Conservation (phyloP, 2,329 filamentous ascomycete species). For the Fusarium aywerte region DNA sequence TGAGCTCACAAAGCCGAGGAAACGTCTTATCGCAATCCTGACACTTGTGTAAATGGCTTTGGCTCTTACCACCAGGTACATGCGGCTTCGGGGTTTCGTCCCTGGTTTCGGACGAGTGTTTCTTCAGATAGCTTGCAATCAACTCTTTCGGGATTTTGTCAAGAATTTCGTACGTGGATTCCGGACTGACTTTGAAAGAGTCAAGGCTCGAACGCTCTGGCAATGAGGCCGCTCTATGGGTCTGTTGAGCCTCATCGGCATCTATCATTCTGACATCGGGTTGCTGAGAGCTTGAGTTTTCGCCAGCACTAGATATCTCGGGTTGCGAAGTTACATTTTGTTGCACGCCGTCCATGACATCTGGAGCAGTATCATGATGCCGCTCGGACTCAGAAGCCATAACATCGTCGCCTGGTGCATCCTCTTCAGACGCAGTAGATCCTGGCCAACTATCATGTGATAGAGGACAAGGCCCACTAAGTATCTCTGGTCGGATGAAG, state of each 20-base stretch:
- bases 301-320: not conserved
- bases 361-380: not conserved
- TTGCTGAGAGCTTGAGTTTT: slow-evolving; percentile 8
- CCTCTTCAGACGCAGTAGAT: slow-evolving; percentile 7
- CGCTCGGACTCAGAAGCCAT: slow-evolving; percentile 15
- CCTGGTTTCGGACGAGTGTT: slow-evolving; percentile 11
- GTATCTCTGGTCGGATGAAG: slow-evolving; percentile 27
- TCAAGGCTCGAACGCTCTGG: not conserved
- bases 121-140: slow-evolving; percentile 49
- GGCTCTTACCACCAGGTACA: slow-evolving; percentile 16
- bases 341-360: slow-evolving; percentile 23
- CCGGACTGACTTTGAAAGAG: not conserved
- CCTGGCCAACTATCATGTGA: not conserved
- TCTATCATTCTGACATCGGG: slow-evolving; percentile 35
- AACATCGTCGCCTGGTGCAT: slow-evolving; percentile 13
- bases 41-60: slow-evolving; percentile 48
- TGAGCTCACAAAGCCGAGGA: slow-evolving; percentile 65
- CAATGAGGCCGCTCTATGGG: not conserved
- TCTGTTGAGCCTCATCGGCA: slow-evolving; percentile 21
- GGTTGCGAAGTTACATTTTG: not conserved
- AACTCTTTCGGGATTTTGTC: slow-evolving; percentile 48
- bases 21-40: slow-evolving; percentile 59
- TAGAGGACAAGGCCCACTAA: slow-evolving; percentile 14
- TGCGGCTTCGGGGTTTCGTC: slow-evolving; percentile 26
- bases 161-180: slow-evolving; percentile 40